Percentiles rank a stretch among this genome's conserved stretches.
These are phyloP conservation scores for Lentinula sp. DNA, from an alignment of 768 basidiomycete species.

Conservation along the genomic window DNA sequence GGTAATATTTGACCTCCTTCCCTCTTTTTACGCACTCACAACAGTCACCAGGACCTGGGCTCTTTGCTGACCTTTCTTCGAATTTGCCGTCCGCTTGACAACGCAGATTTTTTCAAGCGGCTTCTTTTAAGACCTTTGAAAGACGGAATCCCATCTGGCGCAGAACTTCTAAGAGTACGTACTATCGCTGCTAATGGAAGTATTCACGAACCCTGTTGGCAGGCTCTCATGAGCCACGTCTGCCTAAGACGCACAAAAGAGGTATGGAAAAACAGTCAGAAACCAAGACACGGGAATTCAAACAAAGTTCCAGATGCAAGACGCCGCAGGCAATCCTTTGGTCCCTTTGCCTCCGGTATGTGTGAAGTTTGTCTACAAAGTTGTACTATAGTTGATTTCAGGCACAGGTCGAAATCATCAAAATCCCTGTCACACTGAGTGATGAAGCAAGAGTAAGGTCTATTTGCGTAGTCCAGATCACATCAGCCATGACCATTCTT, in stretches of 20 bases:
- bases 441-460: constrained; percentile 54
- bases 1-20: constrained; percentile 25
- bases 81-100: constrained; percentile 82
- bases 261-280: constrained; percentile 23
- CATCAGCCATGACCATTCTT: neutral
- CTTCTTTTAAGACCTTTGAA: constrained; percentile 75
- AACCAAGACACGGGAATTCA: neutral
- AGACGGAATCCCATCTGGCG: constrained; percentile 59
- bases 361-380: neutral
- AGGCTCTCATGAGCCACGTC: constrained; percentile 69
- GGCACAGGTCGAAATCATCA: constrained; percentile 67
- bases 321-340: constrained; percentile 63
- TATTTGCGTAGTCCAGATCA: neutral
- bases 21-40: neutral
- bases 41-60: constrained; percentile 66
- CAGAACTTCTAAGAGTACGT: constrained; percentile 63
- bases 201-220: neutral
- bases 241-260: constrained; percentile 85
- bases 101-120: constrained; percentile 77
- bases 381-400: neutral
- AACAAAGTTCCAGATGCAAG: constrained; percentile 63
- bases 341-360: constrained; percentile 69
- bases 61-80: constrained; percentile 78
- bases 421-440: constrained; percentile 61
- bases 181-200: neutral